Percentiles rank a stretch among this genome's conserved stretches.
Evolutionary conservation across 805 yeast species (phyloP).

Genomic region (Cyberlindnera sargentensis): DNA sequence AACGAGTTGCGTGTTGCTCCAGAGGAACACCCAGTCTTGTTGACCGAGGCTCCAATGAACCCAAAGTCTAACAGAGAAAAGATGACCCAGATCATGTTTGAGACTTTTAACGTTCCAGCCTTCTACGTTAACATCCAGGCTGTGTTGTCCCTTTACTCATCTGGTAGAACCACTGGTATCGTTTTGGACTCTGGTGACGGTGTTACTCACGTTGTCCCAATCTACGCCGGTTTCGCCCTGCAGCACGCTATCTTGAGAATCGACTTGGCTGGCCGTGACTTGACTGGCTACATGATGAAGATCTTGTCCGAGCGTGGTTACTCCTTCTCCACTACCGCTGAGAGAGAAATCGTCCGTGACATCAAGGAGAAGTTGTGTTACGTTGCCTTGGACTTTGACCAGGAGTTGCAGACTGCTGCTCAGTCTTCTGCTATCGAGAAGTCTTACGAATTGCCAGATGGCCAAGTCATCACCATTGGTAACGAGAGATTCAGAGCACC

Average conservation of each 20-base stretch:
- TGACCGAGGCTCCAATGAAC: constrained; percentile 99
- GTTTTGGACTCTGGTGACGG: constrained; percentile 99
- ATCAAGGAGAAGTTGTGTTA: constrained; percentile 98
- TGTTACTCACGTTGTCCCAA: constrained; percentile 99
- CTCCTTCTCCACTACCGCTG: constrained; percentile 98
- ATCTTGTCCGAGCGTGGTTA: constrained; percentile 98
- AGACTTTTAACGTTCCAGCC: constrained; percentile 99
- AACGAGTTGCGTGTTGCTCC: constrained; percentile 99
- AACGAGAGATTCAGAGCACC: constrained; percentile 99
- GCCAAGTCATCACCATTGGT: constrained; percentile 98
- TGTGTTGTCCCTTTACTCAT: constrained; percentile 93
- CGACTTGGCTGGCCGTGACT: constrained; percentile 99
- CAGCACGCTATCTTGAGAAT: constrained; percentile 99
- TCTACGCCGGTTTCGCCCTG: constrained; percentile 98
- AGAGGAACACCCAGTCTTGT: constrained; percentile 98
- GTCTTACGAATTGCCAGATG: constrained; percentile 99
- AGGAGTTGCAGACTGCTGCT: constrained; percentile 98
- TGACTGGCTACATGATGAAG: constrained; percentile 98
- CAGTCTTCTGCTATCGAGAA: constrained; percentile 97
- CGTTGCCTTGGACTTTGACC: constrained; percentile 98
- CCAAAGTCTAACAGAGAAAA: constrained; percentile 99
- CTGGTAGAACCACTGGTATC: constrained; percentile 99
- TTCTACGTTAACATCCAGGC: constrained; percentile 99
- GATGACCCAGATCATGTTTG: constrained; percentile 99
- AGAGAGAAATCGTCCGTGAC: constrained; percentile 85